Evolutionary conservation across 768 basidiomycete species (phyloP), one percentile per base, ranked within the genome.

Genomic region (Leucosporidium creatinivorum): DNA sequence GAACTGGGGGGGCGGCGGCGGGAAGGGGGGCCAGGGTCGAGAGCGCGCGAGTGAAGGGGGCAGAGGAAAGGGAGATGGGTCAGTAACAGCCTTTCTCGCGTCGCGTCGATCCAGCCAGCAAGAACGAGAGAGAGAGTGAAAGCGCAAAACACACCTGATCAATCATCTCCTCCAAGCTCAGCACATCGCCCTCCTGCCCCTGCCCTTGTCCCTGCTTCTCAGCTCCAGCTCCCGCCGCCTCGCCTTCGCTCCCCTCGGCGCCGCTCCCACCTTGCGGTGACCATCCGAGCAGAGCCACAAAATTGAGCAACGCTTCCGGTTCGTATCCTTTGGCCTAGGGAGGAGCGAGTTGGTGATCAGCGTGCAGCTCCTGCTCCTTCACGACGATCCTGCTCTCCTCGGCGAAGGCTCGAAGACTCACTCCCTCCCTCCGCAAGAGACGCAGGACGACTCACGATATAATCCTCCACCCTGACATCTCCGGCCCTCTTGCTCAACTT

Each of bases 401-500:
- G 10, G 5, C 33, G 33, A 10, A 33, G 33, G 33, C 33, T 33
- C 33, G 33, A 33, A 33, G 33, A 5, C 33, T 33, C 33, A 10
- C 33, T 10, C 33, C 10, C 33, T 33, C 33, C 5, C 33, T 33
- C 33, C n/a, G n/a, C n/a, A n/a, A n/a, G n/a, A n/a, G n/a, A 33
- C 33, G 5, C 33, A 10, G 33, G 33, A 19, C 7, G 4, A 77
- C 82, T 62, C 75, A 92, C 93, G 68, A 90, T 88, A 76, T 91
- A 98, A 70, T 91, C 88, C 47, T 86, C 80, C 10, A 96, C 91
- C 47, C 84, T 83, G 2, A 93, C 91, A 74, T 94, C 91, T 7
- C 91, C 93, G 48, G 88, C 87, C 19, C 96, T 84, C 77, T 98
- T 99, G 18, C 89, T 92, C 85, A 99, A 90, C 77, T 99, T 99